Conservation (phyloP, 495 filamentous ascomycete species). For the Hypoxylon subgilvum region DNA sequence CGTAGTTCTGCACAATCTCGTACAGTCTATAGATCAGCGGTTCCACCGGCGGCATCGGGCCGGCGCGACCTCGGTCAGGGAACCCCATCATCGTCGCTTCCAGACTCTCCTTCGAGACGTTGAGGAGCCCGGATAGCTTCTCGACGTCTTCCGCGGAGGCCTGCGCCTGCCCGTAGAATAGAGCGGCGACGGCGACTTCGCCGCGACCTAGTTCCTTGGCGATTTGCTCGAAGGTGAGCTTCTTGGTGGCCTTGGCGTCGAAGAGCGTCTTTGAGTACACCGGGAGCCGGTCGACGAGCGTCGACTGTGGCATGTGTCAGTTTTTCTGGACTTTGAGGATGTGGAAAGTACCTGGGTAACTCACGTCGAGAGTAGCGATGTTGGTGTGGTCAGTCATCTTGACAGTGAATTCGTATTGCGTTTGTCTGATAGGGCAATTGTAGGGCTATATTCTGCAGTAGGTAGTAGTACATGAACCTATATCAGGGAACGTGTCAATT, state of each 20-base stretch:
- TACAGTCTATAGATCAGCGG: slow-evolving; percentile 93
- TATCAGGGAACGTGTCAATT: not conserved
- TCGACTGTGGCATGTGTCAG: slow-evolving; percentile 40
- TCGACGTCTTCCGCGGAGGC: slow-evolving; percentile 79
- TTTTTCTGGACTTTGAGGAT: not conserved
- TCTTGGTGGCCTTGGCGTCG: slow-evolving; percentile 75
- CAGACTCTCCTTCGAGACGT: slow-evolving; percentile 63
- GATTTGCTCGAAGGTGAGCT: slow-evolving; percentile 82
- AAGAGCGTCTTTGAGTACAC: slow-evolving; percentile 78
- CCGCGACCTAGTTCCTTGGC: slow-evolving; percentile 76
- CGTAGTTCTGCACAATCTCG: slow-evolving; percentile 98
- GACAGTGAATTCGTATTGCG: not conserved
- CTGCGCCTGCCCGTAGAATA: slow-evolving; percentile 93
- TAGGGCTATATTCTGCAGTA: not conserved
- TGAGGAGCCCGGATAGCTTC: slow-evolving; percentile 72
- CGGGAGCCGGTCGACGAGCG: slow-evolving; percentile 62
- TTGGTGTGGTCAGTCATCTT: slow-evolving; percentile 43
- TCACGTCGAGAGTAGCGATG: slow-evolving; percentile 47
- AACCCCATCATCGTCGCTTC: slow-evolving; percentile 69
- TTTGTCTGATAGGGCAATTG: slow-evolving; percentile 1
- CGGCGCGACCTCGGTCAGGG: slow-evolving; percentile 81
- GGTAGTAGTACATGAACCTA: not conserved
- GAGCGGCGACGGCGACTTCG: slow-evolving; percentile 87
- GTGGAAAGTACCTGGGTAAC: slow-evolving; percentile 12
- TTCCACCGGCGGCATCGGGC: slow-evolving; percentile 93